Base-by-base conservation (phyloP, 768 basidiomycete species). In the Suillus ampliporus region DNA sequence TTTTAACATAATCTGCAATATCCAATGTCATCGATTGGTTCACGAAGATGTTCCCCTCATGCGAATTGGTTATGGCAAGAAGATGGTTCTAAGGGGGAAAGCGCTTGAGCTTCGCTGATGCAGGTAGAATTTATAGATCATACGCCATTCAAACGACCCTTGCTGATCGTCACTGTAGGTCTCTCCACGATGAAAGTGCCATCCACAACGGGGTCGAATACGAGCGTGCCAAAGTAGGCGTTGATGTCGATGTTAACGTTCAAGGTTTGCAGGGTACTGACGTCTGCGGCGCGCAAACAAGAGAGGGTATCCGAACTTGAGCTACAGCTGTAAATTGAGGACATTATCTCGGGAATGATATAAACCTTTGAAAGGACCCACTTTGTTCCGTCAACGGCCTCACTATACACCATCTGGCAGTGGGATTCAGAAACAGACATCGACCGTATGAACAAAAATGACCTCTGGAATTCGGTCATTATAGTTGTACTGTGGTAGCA, bases 171-270 rank as follows among this genome's bases (percentile, higher is more conserved):
- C 53, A 75, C 61, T 0, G 74, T 80, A 7, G 83, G 82, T 19
- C 80, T 71, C 48, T 80, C 78, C 0, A 75, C 70, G 40, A 84
- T 82, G 62, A 83, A 80, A 1, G 68, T 73, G 2, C 81, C 83
- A 65, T 84, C 84, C 3, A 85, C 76, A 26, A 85, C 82, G 0
- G 83, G 83, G 13, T 76, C 73, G 43, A 80, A 81, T 7, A 69
- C 64, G 38, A 72, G 80, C 2, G 77, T 79, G 1, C 79, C 80
- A 58, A 65, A 81, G 68, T 83, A 80, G 7, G 65, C 77, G 31
- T 68, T 70, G 0, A 3, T 11, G 5, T 69, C 70, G 17, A 83
- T 64, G 10, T 76, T 56, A 5, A 52, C 23, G 60, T 84, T 84
- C 6, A 69, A 72, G 9, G 61, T 61, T 60, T 79, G 70, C 4